phyloP scores from a whole-genome alignment of 2,329 filamentous ascomycete species.

The Graphiopsis chlorocephala region DNA sequence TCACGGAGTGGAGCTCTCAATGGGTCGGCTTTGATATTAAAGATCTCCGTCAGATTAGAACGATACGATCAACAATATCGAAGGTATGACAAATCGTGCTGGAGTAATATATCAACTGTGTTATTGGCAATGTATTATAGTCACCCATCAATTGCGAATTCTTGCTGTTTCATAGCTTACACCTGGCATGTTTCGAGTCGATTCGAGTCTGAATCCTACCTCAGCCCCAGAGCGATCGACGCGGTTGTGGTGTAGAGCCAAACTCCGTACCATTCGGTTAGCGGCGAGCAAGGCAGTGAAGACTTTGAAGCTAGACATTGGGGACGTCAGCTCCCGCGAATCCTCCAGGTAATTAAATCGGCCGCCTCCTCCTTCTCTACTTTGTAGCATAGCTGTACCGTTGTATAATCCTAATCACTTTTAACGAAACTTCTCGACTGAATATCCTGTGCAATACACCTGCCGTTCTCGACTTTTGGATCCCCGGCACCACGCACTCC shows the following conservation, averaged over 20 bases:
- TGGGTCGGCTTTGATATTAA: background rate
- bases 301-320: too few species aligned
- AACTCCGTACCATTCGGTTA: too few species aligned
- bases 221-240: background rate
- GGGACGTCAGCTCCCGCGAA: background rate
- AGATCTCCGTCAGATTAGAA: background rate
- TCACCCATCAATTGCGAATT: background rate
- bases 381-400: background rate
- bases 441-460: constrained; percentile 1
- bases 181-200: background rate
- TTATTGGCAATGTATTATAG: background rate
- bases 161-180: background rate
- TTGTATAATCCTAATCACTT: background rate
- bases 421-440: constrained; percentile 1
- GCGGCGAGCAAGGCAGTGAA: too few species aligned
- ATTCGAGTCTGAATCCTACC: too few species aligned
- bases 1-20: background rate
- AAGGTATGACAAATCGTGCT: background rate
- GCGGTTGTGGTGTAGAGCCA: too few species aligned
- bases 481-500: background rate
- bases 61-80: background rate
- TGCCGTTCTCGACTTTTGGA: background rate
- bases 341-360: background rate
- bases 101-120: background rate
- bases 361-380: background rate